These are phyloP conservation scores for Moesziomyces sp. DNA, from an alignment of 1,284 basidiomycete genomes.

Conservation along the genomic window DNA sequence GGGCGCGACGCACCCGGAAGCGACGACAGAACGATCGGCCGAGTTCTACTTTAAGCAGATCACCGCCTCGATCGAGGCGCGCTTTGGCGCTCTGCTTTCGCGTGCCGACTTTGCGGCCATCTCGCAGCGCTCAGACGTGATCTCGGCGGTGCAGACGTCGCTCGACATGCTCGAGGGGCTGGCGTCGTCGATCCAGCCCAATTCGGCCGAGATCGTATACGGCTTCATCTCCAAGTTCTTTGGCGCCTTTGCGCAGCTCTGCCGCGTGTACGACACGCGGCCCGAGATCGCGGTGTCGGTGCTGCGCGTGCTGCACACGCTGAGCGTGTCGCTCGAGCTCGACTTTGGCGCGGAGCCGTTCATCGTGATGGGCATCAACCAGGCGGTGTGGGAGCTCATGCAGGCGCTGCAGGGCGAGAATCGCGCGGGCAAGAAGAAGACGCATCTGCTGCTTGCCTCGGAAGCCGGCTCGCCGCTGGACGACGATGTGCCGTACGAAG, in stretches of 20 bases:
- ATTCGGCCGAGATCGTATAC: slow-evolving; percentile 49
- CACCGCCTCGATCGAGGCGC: slow-evolving; percentile 49
- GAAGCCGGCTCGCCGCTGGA: slow-evolving; percentile 43
- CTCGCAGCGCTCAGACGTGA: slow-evolving; percentile 47
- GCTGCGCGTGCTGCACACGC: slow-evolving; percentile 38
- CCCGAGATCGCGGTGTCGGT: slow-evolving; percentile 42
- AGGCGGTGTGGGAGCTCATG: slow-evolving; percentile 35
- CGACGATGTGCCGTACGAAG: slow-evolving; percentile 56
- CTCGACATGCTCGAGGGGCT: slow-evolving; percentile 60
- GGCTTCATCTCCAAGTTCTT: slow-evolving; percentile 53
- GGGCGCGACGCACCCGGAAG: slow-evolving; percentile 34
- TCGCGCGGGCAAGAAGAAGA: slow-evolving; percentile 27
- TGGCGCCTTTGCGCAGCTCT: slow-evolving; percentile 40
- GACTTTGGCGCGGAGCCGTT: slow-evolving; percentile 44
- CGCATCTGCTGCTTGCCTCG: slow-evolving; percentile 24
- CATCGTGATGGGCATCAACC: slow-evolving; percentile 37
- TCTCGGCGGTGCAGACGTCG: slow-evolving; percentile 47
- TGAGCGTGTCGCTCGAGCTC: slow-evolving; percentile 37
- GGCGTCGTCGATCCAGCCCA: slow-evolving; percentile 45
- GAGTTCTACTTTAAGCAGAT: slow-evolving; percentile 53
- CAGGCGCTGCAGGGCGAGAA: slow-evolving; percentile 30
- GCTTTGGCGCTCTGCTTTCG: slow-evolving; percentile 47
- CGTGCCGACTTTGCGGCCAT: slow-evolving; percentile 39
- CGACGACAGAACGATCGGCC: slow-evolving; percentile 26
- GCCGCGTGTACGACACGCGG: slow-evolving; percentile 39